Evolutionary conservation across 2,329 filamentous ascomycete genomes (phyloP).

Genomic region (Aspergillus sp.): DNA sequence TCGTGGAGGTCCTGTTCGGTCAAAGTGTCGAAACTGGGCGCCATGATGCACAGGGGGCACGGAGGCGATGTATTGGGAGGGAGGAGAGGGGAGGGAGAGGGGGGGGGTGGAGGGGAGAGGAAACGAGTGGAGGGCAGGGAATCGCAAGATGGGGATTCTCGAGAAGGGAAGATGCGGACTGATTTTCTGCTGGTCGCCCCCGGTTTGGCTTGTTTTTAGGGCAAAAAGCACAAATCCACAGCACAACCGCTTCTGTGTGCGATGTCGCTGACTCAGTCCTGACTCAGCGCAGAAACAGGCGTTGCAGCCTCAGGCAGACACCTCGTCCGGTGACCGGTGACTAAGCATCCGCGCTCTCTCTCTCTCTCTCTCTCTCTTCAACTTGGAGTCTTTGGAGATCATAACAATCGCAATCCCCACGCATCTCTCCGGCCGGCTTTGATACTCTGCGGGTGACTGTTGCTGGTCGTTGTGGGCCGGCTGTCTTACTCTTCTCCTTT

Average conservation of each 20-base stretch:
- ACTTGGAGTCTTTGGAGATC: neutral
- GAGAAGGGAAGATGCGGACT: constrained; percentile 25
- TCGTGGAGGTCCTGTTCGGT: constrained; percentile 89
- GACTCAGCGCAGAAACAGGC: too few relatives aligned
- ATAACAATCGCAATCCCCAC: neutral
- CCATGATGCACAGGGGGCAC: constrained; percentile 64
- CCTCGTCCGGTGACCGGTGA: neutral
- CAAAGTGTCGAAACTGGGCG: constrained; percentile 88
- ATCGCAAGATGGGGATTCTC: constrained; percentile 12
- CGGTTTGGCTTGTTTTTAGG: constrained; percentile 28
- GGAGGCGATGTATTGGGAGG: constrained; percentile 21
- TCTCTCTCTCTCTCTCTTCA: neutral
- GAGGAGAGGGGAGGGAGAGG: constrained; percentile 23
- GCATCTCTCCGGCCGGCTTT: too few relatives aligned
- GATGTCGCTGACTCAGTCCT: constrained; percentile 7
- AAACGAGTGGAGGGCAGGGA: neutral
- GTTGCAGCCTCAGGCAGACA: neutral
- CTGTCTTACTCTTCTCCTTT: constrained; percentile 9
- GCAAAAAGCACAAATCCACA: constrained; percentile 35
- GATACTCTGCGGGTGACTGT: constrained; percentile 7
- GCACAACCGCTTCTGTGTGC: constrained; percentile 31
- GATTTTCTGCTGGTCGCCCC: constrained; percentile 31
- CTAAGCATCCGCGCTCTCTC: neutral
- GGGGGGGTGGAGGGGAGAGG: constrained; percentile 16
- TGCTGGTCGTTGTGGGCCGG: constrained; percentile 16